Base-by-base conservation (phyloP, 2,329 filamentous ascomycete genomes). In the Fusarium sp. region DNA sequence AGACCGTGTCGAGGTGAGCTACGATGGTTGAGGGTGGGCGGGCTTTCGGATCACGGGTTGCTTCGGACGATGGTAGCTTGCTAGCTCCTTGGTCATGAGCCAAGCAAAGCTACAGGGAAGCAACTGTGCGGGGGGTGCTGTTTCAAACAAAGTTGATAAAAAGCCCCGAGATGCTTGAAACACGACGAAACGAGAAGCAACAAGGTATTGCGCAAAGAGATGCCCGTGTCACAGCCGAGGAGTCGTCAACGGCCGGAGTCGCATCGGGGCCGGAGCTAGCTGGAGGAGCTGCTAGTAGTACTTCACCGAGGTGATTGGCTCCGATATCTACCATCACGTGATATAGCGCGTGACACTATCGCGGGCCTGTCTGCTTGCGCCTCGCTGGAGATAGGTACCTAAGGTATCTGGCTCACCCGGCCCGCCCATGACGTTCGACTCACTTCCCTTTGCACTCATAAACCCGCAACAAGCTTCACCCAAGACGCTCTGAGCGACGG, bases 391-490 rank as follows among this genome's bases (percentile, higher is more conserved):
- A 63, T 52, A 65, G 47, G 47, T 52, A 32, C 47, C 47, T 52
- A 52, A 65, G 69, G 62, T 76, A 76, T 76, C 70, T 65, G 57
- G 57, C 71, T 72, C 60, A 63, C 70, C 59, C 62, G 71, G 66
- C 74, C 73, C 62, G 71, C 69, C 74, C 73, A 76, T 73, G 66
- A 76, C 69, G 72, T 72, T 72, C 54, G 63, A 71, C 66, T 65
- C 40, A 68, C 56, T 71, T 71, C 63, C 59, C 63, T 76, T 65
- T 71, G 54, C 45, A 52, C 52, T 73, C 68, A 54, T 54, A 74
- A 76, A 70, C 63, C 73, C 71, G 40, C 71, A 57, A 75, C 73
- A 67, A 59, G 33, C 47, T 32, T 58, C 68, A 61, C 66, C 66
- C 35, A 38, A 59, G 62, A 65, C 64, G 43, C 59, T 14, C 58